phyloP scores from a whole-genome alignment of 768 basidiomycete species.

The Cantharellus anzutake region DNA sequence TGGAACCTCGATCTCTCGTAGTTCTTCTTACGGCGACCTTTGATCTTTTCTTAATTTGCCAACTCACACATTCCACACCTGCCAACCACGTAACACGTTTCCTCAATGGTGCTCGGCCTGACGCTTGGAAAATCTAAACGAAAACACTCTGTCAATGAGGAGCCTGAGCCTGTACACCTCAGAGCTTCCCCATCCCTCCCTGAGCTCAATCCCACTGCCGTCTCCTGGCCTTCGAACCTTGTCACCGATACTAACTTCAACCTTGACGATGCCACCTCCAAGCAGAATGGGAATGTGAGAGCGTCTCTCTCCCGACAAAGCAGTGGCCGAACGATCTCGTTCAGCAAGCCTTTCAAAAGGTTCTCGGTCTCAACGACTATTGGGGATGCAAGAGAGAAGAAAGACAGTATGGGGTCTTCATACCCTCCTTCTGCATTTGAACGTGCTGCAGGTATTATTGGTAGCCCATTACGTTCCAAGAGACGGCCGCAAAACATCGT shows the following conservation, averaged over 20 bases:
- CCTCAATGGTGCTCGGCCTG: not conserved
- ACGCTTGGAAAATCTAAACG: not conserved
- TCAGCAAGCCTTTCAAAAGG: not conserved
- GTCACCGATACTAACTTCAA: not conserved
- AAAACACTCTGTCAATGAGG: not conserved
- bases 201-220: not conserved
- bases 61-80: too few species aligned
- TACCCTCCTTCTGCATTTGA: not conserved
- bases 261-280: not conserved
- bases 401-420: not conserved
- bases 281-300: not conserved
- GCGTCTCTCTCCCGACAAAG: not conserved
- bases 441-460: not conserved
- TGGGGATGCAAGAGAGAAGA: not conserved
- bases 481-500: slow-evolving; percentile 47
- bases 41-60: too few species aligned
- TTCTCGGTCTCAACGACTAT: not conserved
- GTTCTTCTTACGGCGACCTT: too few species aligned
- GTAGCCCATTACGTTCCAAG: slow-evolving; percentile 16
- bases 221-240: not conserved
- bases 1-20: too few species aligned
- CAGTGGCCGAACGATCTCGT: not conserved
- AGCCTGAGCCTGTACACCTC: not conserved
- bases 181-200: not conserved
- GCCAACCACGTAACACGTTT: too few species aligned